Base-by-base conservation (phyloP, 345 rosid genomes). In the Populus simonii region DNA sequence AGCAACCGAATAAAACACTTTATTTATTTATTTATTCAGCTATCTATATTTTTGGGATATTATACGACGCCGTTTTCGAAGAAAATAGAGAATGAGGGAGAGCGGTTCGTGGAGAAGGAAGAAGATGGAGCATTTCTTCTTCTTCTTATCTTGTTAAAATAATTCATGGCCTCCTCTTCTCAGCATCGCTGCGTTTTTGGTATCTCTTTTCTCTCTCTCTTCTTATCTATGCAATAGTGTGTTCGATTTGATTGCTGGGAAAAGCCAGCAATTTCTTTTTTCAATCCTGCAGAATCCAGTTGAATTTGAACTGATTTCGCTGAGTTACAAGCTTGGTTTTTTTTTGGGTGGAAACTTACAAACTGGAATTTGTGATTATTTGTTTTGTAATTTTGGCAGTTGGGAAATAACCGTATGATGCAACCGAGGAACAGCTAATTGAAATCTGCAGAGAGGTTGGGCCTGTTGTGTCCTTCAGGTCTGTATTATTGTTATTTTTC, bases 141-240 rank as follows among this genome's bases (percentile, higher is more conserved):
- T 80, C 88, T 84, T 80, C 85, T 86, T 49, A 84, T 87, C 75
- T 83, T 84, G 68, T 79, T 72, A 74, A 47, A 47, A 47, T n/a
- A 38, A 79, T 80, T 79, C 87, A 92, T 94, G 98, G 99, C 99
- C 33, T 74, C 84, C 76, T 75, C 98, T 79, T 87, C 97, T 76
- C 97, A 93, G 85, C 96, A 92, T 71, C 96, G 99, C 83, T 96
- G 98, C 90, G 99, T 96, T 83, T 93, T 96, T 67, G 98, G 99
- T 94, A 85, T 29, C 74, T 71, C 10, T 80, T 81, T 39, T 78
- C 47, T 71, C 66, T 80, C 36, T 62, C 16, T 47, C 31, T 39
- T 33, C 27, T 35, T 29, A 33, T 68, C 3, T 66, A 8, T 53
- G 22, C 8, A 27, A 39, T n/a, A 23, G 11, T 76, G 57, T 36